Base-by-base conservation (phyloP, 2,329 filamentous ascomycete species). In the Phyllosticta capitalensis region DNA sequence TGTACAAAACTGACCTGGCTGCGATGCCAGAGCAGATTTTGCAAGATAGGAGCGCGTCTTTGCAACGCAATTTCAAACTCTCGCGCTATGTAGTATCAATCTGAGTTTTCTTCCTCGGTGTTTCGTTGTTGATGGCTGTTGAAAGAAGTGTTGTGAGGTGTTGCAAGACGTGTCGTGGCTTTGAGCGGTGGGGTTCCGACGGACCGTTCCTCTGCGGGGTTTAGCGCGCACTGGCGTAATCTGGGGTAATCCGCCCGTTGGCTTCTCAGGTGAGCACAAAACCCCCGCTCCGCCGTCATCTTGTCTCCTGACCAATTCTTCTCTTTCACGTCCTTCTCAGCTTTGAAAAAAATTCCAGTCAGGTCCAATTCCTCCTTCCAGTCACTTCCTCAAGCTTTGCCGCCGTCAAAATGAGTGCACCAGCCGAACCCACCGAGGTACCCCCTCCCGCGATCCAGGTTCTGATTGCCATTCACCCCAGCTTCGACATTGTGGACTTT, bases 401-500 rank as follows among this genome's bases (percentile, higher is more conserved):
- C 9, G 12, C 52, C 45, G 53, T 61, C 71, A 75, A 69, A 65
- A 78, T 78, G 76, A 78, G 76, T 78, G 76, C 76, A 73, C 74
- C 64, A 30, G 53, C 53, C 19, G 74, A 75, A 64, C 69, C 69
- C 62, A 68, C 67, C 56, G 73, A 72, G 64, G 67, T 65, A 56
- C 61, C 62, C 28, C 65, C 67, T 60, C 72, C 75, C 67, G 71
- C 73, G 48, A 79, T 84, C 77, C 81, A 83, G 75, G 82, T 84
- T 68, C 79, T 85, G 72, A 79, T 84, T 69, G 75, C 79, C 67
- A 75, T 83, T 66, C 79, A 81, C 69, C 73, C 78, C 61, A 76
- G 75, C 66, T 81, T 83, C 73, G 80, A 83, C 71, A 77, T 79
- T 53, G 72, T 83, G 63, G 81, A 83, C 71, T 78, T 82, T 64